These are phyloP conservation scores for Porpolomopsis calyptriformis DNA, from an alignment of 768 basidiomycete species.

Conservation along the genomic window DNA sequence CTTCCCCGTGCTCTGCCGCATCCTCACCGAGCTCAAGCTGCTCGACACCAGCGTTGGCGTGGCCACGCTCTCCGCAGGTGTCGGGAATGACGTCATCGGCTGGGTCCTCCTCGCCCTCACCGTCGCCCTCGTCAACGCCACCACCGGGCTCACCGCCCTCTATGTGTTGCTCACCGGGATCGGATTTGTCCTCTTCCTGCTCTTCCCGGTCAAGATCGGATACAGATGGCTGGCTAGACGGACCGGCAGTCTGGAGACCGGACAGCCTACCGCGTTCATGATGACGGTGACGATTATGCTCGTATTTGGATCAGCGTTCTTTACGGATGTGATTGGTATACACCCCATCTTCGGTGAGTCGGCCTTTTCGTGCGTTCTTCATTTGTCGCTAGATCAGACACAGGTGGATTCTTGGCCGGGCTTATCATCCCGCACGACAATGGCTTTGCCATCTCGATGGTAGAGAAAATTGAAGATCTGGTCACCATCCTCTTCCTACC, in stretches of 20 bases:
- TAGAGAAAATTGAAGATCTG: constrained; percentile 85
- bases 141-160: constrained; percentile 61
- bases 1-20: constrained; percentile 76
- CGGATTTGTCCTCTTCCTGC: constrained; percentile 56
- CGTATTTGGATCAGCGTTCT: constrained; percentile 66
- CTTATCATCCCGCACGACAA: constrained; percentile 76
- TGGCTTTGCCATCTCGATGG: constrained; percentile 68
- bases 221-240: constrained; percentile 57
- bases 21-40: constrained; percentile 72
- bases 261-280: constrained; percentile 60
- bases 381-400: constrained; percentile 5
- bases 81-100: constrained; percentile 67
- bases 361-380: constrained; percentile 9
- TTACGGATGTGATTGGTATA: constrained; percentile 79
- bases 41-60: constrained; percentile 80
- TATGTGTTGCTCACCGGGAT: constrained; percentile 64
- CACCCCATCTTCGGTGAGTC: constrained; percentile 52
- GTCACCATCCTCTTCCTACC: constrained; percentile 67
- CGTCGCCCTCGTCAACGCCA: constrained; percentile 76
- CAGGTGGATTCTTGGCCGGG: constrained; percentile 75
- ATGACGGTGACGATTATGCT: constrained; percentile 73
- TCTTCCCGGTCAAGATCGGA: constrained; percentile 52
- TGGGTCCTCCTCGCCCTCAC: constrained; percentile 80
- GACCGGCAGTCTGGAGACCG: constrained; percentile 63
- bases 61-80: constrained; percentile 72